Evolutionary conservation across 1,139 yeast species (phyloP).

Genomic region (Pneumocystis canis): DNA sequence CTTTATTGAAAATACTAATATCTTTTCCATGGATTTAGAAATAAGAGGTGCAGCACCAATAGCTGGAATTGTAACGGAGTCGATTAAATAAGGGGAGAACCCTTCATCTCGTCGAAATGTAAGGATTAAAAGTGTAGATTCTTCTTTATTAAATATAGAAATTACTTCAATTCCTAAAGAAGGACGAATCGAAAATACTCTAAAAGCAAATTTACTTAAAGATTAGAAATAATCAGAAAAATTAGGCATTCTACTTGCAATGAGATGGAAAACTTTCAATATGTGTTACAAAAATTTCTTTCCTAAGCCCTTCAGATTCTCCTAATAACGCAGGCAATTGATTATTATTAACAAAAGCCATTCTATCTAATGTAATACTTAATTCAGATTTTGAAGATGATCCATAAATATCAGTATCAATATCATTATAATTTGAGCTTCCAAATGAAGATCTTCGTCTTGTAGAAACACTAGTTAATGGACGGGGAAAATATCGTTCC

Average conservation of each 20-base stretch:
- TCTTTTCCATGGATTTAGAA: background rate
- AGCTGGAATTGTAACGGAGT: background rate
- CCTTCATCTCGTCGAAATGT: background rate
- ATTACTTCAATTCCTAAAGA: slow-evolving; percentile 4
- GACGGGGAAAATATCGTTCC: slow-evolving; percentile 9
- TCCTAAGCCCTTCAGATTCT: background rate
- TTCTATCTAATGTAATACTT: background rate
- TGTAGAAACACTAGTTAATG: slow-evolving; percentile 12
- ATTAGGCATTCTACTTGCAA: slow-evolving; percentile 2
- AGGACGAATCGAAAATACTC: slow-evolving; percentile 1
- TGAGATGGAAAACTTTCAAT: background rate
- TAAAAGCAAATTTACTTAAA: background rate
- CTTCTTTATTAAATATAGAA: slow-evolving; percentile 1
- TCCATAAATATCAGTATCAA: background rate
- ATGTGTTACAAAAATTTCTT: slow-evolving; percentile 9
- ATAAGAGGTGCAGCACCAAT: background rate
- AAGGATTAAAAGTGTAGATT: background rate
- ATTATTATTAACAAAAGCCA: background rate
- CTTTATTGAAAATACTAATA: background rate
- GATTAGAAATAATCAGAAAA: background rate
- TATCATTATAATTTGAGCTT: slow-evolving; percentile 14
- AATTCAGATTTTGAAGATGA: background rate
- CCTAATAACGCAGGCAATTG: background rate
- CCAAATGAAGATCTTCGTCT: slow-evolving; percentile 18
- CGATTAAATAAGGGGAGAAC: background rate